Evolutionary conservation across 768 basidiomycete species (phyloP), one percentile per base, ranked within the genome.

Genomic region (Lactarius akahatsu): DNA sequence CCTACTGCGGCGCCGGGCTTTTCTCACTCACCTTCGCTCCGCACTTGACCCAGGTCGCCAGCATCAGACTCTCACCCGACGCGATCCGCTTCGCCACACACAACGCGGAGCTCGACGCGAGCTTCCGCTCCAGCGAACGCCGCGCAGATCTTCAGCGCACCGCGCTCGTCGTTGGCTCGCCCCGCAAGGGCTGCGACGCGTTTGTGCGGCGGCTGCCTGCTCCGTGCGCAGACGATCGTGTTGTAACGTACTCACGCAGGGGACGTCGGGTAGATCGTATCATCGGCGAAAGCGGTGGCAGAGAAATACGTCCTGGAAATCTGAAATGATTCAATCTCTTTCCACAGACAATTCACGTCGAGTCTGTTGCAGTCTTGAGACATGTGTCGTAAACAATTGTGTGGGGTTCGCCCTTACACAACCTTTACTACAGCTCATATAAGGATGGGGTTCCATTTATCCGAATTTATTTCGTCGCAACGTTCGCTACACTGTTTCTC

Each of bases 161-260:
- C n/a, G n/a, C 20, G 40, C 40, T 40, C 40, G 40, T 40, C 40
- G 15, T 15, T 11, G 15, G 1, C 40, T 11, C 2, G 8, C 20
- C n/a, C n/a, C n/a, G n/a, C n/a, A n/a, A n/a, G n/a, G n/a, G 43
- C 43, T 9, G 20, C 20, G 43, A 3, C 8, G 77, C 20, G 43
- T 45, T 45, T 9, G 43, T 45, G 20, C 8, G 20, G 43, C 20
- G 8, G 43, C 20, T 45, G 6, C 43, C 20, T 20, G 7, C 20
- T n/a, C 20, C 8, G 20, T 7, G 9, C 4, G 43, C 43, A 45
- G 43, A n/a, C 3, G 43, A 7, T 10, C 9, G 20, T 45, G 8
- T 97, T 96, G 95, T 72, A 97, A 96, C 74, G 94, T 96, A 57
- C 95, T 96, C 72, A 94, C 94, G 9, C 91, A 93, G 79, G 95